Evolutionary conservation across 805 yeast species (phyloP).

Genomic region (Brettanomyces naardenensis): DNA sequence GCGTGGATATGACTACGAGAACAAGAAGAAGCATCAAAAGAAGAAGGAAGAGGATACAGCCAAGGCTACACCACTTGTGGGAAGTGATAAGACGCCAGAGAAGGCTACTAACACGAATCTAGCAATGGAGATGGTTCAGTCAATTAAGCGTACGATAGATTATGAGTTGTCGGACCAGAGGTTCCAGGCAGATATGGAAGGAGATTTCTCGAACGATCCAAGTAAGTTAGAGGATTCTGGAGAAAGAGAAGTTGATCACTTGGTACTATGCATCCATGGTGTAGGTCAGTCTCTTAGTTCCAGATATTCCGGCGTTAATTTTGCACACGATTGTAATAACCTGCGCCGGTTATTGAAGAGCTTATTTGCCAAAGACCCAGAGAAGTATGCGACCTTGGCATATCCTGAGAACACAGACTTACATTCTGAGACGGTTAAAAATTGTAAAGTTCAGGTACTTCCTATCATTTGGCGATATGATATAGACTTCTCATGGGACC

Average conservation of each 20-base stretch:
- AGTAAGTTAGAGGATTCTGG: constrained; percentile 30
- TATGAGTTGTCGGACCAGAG: constrained; percentile 21
- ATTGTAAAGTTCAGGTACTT: constrained; percentile 69
- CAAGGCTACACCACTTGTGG: not conserved
- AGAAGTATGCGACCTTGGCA: constrained; percentile 30
- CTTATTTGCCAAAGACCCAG: constrained; percentile 34
- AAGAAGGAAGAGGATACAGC: not conserved
- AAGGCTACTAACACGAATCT: not conserved
- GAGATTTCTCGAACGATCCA: constrained; percentile 41
- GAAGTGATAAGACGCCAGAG: not conserved
- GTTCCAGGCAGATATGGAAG: constrained; percentile 40
- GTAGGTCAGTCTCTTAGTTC: constrained; percentile 85
- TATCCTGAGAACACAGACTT: constrained; percentile 23
- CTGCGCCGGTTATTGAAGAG: constrained; percentile 51
- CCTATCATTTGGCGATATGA: constrained; percentile 92
- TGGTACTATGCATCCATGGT: constrained; percentile 89
- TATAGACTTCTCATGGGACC: constrained; percentile 49
- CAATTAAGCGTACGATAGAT: constrained; percentile 9
- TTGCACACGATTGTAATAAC: constrained; percentile 73
- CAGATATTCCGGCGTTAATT: constrained; percentile 73
- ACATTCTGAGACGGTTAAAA: constrained; percentile 18
- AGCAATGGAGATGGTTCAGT: constrained; percentile 4
- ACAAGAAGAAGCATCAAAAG: not conserved
- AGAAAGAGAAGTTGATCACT: constrained; percentile 38
- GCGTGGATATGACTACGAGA: constrained; percentile 35